These are phyloP conservation scores for Talaromyces sp. DNA, from an alignment of 2,329 filamentous ascomycete species.

Conservation along the genomic window DNA sequence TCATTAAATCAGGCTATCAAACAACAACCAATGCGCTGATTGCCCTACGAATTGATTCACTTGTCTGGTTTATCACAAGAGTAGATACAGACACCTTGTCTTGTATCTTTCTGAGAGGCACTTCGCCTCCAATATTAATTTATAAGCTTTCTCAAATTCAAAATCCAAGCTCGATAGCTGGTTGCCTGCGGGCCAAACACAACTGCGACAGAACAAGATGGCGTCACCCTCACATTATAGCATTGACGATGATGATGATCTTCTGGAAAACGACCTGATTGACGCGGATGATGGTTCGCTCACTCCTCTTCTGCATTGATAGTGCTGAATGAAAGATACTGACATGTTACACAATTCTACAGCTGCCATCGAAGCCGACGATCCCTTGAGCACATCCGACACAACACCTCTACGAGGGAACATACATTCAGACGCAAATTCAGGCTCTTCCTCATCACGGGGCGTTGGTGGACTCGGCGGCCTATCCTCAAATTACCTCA, in stretches of 20 bases:
- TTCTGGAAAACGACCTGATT: slow-evolving; percentile 69
- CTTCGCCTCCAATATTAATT: neutral
- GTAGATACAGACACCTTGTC: neutral
- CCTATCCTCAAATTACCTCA: slow-evolving; percentile 77
- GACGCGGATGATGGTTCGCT: slow-evolving; percentile 70
- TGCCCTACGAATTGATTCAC: neutral
- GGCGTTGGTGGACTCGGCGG: slow-evolving; percentile 24
- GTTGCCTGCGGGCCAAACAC: neutral
- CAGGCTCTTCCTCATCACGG: slow-evolving; percentile 34
- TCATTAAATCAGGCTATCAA: neutral
- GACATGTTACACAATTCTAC: neutral
- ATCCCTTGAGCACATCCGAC: slow-evolving; percentile 71
- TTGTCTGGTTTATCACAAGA: neutral
- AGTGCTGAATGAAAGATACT: neutral
- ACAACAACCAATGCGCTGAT: neutral
- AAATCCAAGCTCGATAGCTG: slow-evolving; percentile 1
- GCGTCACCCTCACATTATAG: slow-evolving; percentile 41
- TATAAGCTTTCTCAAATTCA: neutral
- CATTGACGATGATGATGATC: slow-evolving; percentile 58
- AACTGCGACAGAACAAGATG: slow-evolving; percentile 11
- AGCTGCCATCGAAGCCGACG: slow-evolving; percentile 83
- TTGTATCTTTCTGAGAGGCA: neutral
- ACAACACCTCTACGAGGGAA: slow-evolving; percentile 79
- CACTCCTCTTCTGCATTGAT: neutral
- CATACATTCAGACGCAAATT: slow-evolving; percentile 59